phyloP scores from a whole-genome alignment of 352 stramenopile species.

The Paralagenidium karlingii region DNA sequence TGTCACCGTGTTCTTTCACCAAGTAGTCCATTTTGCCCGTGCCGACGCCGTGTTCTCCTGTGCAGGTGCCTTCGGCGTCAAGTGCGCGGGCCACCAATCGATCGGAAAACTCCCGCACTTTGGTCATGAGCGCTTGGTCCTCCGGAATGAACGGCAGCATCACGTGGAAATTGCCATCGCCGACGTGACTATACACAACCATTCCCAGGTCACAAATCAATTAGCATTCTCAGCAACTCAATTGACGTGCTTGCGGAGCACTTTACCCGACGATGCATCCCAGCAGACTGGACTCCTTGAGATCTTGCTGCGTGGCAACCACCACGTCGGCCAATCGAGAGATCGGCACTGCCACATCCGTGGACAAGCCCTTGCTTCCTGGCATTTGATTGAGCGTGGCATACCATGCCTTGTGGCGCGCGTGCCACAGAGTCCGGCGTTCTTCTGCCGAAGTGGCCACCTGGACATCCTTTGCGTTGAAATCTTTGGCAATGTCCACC shows the following conservation, averaged over 20 bases:
- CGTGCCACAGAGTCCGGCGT: slow-evolving; percentile 74
- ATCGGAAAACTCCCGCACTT: slow-evolving; percentile 84
- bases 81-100: slow-evolving; percentile 77
- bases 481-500: slow-evolving; percentile 79
- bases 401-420: slow-evolving; percentile 78
- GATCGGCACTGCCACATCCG: slow-evolving; percentile 96
- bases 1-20: slow-evolving; percentile 82
- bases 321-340: slow-evolving; percentile 90
- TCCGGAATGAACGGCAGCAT: slow-evolving; percentile 88
- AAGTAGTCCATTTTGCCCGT: slow-evolving; percentile 92
- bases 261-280: slow-evolving; percentile 85
- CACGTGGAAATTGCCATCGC: slow-evolving; percentile 98
- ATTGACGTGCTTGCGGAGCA: not conserved
- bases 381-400: slow-evolving; percentile 73
- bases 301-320: slow-evolving; percentile 83
- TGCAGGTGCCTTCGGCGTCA: slow-evolving; percentile 91
- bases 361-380: slow-evolving; percentile 78
- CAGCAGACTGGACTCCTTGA: slow-evolving; percentile 81
- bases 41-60: slow-evolving; percentile 95
- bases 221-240: not conserved
- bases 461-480: slow-evolving; percentile 68
- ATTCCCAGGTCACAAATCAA: slow-evolving; percentile 2
- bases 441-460: slow-evolving; percentile 57
- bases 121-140: slow-evolving; percentile 73
- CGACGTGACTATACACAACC: slow-evolving; percentile 40